Base-by-base conservation (phyloP, 164 flowering plant genomes). In the Chimonanthus salicifolius region DNA sequence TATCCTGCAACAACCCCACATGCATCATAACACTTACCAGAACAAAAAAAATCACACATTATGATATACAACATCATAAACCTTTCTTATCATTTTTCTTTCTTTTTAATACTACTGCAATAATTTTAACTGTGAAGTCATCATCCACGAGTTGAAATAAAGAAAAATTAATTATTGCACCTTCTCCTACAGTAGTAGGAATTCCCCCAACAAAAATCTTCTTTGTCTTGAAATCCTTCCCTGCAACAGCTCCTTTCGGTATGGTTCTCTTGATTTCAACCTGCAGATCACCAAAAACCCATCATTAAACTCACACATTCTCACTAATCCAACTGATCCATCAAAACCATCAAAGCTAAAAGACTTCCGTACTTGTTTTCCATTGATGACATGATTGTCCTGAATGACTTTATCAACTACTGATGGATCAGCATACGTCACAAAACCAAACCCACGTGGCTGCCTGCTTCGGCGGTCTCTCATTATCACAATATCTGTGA, bases 131-230 rank as follows among this genome's bases (percentile, higher is more conserved):
- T 33, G 33, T 33, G 33, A 33, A 33, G 33, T 1, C 6, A 54
- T 54, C 60, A 54, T 5, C 60, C 16, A 11, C 16, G 60, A 54
- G 16, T 54, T 54, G 60, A 33, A 3, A 67, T 18, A 33, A 6
- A 44, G 5, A 60, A 72, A 10, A 72, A 47, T 47, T 4, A 6
- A 11, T 33, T 33, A 15, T 13, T n/a, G 66, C 21, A 93, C 98
- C 97, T 76, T 94, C 98, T 51, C 71, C 77, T 7, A 94, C 78
- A 2, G 85, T 49, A 48, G 92, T 73, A 21, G 97, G 98, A 80
- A 94, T 84, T 45, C 98, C 97, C 69, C 98, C 98, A 4, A 94
- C 94, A 83, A 94, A 91, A 7, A 91, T 90, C 86, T 91, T 94
- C 82, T 84, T 94, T 0, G 98, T 94, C 85, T 83, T 91, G 76